A percentile compares a stretch with the other conserved stretches of the same genome.
These are phyloP conservation scores for Kazachstania viticola DNA, from an alignment of 805 yeast species.

Conservation along the genomic window DNA sequence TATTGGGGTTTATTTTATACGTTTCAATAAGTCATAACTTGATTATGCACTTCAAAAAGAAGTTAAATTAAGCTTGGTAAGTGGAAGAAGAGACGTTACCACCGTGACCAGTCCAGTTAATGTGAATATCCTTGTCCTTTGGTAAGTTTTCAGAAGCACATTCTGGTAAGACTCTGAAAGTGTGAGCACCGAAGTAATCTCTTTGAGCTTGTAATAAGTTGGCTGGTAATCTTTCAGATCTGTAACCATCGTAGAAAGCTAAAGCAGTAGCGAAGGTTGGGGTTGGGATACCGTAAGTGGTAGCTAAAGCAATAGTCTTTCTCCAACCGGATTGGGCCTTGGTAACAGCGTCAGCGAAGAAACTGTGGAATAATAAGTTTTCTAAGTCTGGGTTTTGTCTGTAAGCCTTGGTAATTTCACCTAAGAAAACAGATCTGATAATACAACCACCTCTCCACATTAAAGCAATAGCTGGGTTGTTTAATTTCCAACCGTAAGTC, in stretches of 20 bases:
- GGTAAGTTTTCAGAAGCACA: conserved; percentile 65
- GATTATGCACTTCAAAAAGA: too few relatives aligned
- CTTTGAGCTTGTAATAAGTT: conserved; percentile 98
- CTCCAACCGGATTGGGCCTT: conserved; percentile 97
- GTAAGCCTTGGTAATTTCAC: conserved; percentile 93
- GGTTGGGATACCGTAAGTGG: conserved; percentile 84
- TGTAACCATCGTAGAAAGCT: conserved; percentile 97
- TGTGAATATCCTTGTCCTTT: conserved; percentile 74
- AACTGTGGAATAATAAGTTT: conserved; percentile 89
- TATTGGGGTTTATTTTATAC: too few relatives aligned
- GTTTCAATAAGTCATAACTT: too few relatives aligned
- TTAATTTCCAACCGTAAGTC: conserved; percentile 93
- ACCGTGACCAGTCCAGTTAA: conserved; percentile 99
- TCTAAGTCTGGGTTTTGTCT: conserved; percentile 87
- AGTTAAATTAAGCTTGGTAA: conserved; percentile 62
- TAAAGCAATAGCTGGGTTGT: conserved; percentile 95
- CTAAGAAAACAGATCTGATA: conserved; percentile 96
- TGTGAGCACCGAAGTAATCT: conserved; percentile 99
- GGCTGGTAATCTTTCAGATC: conserved; percentile 92
- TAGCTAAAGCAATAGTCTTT: conserved; percentile 66
- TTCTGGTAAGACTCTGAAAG: conserved; percentile 91
- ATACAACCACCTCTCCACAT: conserved; percentile 99
- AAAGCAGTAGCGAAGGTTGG: conserved; percentile 97
- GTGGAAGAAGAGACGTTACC: conserved; percentile 95
- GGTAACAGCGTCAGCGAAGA: conserved; percentile 82